Conservation (phyloP, 2,329 filamentous ascomycete genomes). For the Fusarium subglutinans region DNA sequence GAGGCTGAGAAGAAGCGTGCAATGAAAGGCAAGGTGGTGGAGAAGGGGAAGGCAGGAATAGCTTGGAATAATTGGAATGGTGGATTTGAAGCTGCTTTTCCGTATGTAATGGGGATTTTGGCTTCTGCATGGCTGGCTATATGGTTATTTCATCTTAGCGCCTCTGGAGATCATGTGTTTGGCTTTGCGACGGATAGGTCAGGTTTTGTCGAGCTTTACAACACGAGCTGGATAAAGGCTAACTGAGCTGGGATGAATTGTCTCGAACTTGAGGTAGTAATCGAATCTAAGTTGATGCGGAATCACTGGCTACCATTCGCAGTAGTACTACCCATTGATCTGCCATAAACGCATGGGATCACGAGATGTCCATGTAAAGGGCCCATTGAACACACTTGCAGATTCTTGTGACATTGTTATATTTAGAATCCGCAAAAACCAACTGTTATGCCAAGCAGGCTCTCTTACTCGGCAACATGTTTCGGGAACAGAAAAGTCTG, state of each 20-base stretch:
- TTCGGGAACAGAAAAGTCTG: neutral
- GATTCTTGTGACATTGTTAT: neutral
- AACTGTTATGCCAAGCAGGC: neutral
- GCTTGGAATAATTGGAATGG: neutral
- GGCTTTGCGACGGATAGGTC: neutral
- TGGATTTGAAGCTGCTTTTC: neutral
- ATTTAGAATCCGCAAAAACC: neutral
- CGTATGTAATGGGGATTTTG: neutral
- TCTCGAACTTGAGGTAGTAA: neutral
- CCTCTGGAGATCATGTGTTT: neutral
- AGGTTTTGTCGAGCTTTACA: neutral
- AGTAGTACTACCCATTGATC: neutral
- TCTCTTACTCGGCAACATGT: neutral
- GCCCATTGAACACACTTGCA: neutral
- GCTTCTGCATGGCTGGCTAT: neutral
- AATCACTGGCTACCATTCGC: neutral
- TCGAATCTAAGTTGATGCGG: neutral
- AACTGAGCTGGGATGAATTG: accelerated
- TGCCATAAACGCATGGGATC: neutral
- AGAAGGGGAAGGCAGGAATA: neutral
- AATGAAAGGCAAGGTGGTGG: neutral
- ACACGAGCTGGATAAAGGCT: neutral
- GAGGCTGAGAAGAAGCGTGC: neutral
- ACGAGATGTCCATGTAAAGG: neutral
- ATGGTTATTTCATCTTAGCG: neutral